These are phyloP conservation scores for Teunomyces tritomae DNA, from an alignment of 805 yeast genomes.

Conservation along the genomic window DNA sequence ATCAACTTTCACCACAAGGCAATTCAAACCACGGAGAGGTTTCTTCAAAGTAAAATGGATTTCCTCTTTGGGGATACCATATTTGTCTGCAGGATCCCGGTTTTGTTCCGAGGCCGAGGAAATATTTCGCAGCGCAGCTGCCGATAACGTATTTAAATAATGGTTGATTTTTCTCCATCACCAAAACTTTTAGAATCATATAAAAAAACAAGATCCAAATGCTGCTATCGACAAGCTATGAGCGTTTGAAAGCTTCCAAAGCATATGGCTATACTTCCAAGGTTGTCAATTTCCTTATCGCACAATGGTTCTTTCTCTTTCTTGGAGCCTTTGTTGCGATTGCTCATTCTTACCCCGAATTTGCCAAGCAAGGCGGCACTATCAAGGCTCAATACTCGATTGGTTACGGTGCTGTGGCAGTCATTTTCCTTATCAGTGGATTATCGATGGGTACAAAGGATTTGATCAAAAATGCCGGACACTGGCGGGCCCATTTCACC, in stretches of 20 bases:
- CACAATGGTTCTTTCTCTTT: slow-evolving; percentile 74
- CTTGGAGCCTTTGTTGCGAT: slow-evolving; percentile 72
- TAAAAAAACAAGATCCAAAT: too few species aligned
- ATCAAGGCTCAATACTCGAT: slow-evolving; percentile 73
- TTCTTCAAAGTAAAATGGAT: too few species aligned
- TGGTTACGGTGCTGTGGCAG: slow-evolving; percentile 82
- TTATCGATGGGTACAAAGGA: slow-evolving; percentile 68
- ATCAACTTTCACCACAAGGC: too few species aligned
- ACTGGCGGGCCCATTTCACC: slow-evolving; percentile 83
- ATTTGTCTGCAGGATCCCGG: slow-evolving; percentile 1
- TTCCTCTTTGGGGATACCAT: too few species aligned
- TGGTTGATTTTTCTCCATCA: too few species aligned
- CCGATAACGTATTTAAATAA: background rate
- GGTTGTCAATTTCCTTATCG: slow-evolving; percentile 26
- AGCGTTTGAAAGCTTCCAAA: background rate
- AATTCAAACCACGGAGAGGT: too few species aligned
- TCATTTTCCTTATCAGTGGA: slow-evolving; percentile 81
- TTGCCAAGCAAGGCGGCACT: slow-evolving; percentile 81
- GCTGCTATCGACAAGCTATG: too few species aligned
- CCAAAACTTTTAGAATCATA: too few species aligned
- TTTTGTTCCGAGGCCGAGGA: background rate
- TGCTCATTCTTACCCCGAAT: slow-evolving; percentile 75
- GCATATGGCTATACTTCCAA: background rate
- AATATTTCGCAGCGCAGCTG: background rate
- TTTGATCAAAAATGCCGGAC: slow-evolving; percentile 57